Evolutionary conservation across 306 rosid species (phyloP).

Genomic region (Cicer chorassanicum): DNA sequence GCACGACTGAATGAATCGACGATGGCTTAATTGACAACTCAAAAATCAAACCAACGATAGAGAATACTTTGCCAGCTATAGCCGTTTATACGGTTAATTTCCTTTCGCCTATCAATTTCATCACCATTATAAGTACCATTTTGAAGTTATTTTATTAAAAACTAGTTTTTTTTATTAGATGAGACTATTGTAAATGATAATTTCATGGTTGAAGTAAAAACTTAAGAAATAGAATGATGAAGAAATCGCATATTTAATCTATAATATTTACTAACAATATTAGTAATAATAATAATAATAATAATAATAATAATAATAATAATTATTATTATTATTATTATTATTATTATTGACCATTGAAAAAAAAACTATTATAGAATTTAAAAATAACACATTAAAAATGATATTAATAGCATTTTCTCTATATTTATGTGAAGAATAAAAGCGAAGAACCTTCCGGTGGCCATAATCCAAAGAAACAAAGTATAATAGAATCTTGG

Average conservation of each 20-base stretch:
- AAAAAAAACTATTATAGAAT: too few species aligned
- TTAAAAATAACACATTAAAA: neutral
- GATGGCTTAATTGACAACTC: neutral
- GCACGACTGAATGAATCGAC: neutral
- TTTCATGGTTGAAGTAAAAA: too few species aligned
- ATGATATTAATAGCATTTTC: neutral
- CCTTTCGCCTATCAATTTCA: neutral
- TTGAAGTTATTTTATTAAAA: neutral
- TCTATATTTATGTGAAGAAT: neutral
- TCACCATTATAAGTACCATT: neutral
- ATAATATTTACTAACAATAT: too few species aligned
- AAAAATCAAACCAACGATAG: neutral
- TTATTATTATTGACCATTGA: too few species aligned
- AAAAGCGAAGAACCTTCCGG: constrained; percentile 17
- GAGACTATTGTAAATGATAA: too few species aligned
- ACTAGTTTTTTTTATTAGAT: neutral
- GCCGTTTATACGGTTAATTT: neutral
- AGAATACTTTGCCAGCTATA: neutral
- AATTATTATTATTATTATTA: too few species aligned
- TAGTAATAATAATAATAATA: too few species aligned
- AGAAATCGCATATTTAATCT: too few species aligned
- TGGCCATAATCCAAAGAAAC: constrained; percentile 32
- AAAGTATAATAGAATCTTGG: constrained; percentile 32
- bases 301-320: too few species aligned
- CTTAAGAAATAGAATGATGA: too few species aligned